These are phyloP conservation scores for Tillandsia leiboldiana DNA, from an alignment of 176 grass and related monocot species.

Conservation along the genomic window DNA sequence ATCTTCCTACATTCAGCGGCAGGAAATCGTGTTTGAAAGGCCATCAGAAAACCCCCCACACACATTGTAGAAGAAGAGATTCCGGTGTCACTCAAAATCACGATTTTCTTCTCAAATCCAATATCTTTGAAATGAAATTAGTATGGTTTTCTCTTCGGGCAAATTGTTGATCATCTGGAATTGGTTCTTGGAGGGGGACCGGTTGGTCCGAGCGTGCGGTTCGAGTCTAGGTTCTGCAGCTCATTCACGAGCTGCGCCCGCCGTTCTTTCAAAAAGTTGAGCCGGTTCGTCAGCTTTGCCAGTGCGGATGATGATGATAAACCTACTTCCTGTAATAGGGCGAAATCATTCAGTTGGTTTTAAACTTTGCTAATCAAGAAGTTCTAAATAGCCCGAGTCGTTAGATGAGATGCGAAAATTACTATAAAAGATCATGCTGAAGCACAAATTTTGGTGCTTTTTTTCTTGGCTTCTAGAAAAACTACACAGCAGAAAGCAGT, in stretches of 20 bases:
- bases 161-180: slow-evolving; percentile 6
- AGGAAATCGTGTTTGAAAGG: background rate
- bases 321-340: slow-evolving; percentile 49
- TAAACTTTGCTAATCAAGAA: slow-evolving; percentile 15
- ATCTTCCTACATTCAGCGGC: no score
- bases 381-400: background rate
- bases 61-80: background rate
- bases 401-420: background rate
- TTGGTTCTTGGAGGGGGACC: slow-evolving; percentile 7
- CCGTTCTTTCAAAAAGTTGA: slow-evolving; percentile 90
- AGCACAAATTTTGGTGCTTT: no score
- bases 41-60: background rate
- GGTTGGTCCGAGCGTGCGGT: background rate
- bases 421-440: background rate
- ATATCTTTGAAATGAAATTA: background rate
- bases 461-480: no score
- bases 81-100: background rate
- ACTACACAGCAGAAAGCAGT: no score
- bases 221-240: background rate
- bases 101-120: background rate
- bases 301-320: slow-evolving; percentile 40
- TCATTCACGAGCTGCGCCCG: slow-evolving; percentile 60
- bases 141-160: background rate
- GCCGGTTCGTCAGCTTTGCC: slow-evolving; percentile 65
- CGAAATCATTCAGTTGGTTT: slow-evolving; percentile 11